Evolutionary conservation across 1,284 basidiomycete genomes (phyloP).

Genomic region (Boletellus sp.): DNA sequence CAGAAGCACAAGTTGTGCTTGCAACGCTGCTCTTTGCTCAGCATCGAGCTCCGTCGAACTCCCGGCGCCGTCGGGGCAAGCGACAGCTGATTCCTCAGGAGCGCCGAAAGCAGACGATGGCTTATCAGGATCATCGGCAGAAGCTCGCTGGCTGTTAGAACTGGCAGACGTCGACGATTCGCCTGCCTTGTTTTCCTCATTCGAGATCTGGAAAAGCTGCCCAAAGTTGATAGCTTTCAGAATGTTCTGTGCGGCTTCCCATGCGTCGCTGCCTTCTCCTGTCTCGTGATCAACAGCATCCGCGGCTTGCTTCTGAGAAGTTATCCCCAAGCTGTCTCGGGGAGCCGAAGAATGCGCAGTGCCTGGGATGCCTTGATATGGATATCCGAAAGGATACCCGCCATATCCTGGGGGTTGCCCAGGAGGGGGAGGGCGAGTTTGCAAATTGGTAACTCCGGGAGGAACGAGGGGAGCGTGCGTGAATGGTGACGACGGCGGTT

Average conservation of each 20-base stretch:
- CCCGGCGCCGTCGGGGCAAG: constrained; percentile 1
- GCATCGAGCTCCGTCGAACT: constrained; percentile 20
- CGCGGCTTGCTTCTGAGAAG: constrained; percentile 13
- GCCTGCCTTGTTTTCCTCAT: constrained; percentile 32
- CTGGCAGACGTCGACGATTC: constrained; percentile 10
- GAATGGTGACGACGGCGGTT: constrained; percentile 50
- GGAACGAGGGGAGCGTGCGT: constrained; percentile 52
- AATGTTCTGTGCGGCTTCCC: constrained; percentile 73
- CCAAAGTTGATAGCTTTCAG: constrained; percentile 73
- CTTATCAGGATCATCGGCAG: constrained; percentile 4
- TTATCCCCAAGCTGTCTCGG: constrained; percentile 1
- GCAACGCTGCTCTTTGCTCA: constrained; percentile 55
- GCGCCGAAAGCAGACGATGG: background rate
- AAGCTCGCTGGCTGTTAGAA: background rate
- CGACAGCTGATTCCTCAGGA: constrained; percentile 1
- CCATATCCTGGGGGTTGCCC: constrained; percentile 30
- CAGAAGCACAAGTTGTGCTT: constrained; percentile 59
- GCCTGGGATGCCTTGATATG: constrained; percentile 17
- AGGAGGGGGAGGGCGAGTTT: constrained; percentile 31
- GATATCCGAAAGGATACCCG: constrained; percentile 26
- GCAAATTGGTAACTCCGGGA: constrained; percentile 29
- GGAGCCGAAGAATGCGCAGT: constrained; percentile 1
- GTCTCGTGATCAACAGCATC: constrained; percentile 33
- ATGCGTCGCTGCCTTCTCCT: constrained; percentile 53
- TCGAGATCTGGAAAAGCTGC: constrained; percentile 41